A percentile compares a stretch with the other conserved stretches of the same genome.
Conservation (phyloP, 139 green algal species). For the Chlamydomonas eustigma region DNA sequence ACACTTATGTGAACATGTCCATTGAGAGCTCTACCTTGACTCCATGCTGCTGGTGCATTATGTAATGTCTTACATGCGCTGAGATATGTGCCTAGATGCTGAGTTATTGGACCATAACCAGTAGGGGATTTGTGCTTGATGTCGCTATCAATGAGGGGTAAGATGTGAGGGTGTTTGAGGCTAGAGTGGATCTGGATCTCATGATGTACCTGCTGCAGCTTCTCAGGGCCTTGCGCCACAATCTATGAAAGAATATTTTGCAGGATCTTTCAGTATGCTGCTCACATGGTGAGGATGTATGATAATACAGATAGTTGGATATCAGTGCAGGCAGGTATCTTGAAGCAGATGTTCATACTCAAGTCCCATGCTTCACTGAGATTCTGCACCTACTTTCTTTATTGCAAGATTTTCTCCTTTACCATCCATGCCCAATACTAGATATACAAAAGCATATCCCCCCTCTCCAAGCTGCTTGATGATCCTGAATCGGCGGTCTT, state of each 20-base stretch:
- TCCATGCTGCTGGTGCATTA: not conserved
- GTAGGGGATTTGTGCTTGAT: too few species aligned
- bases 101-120: too few species aligned
- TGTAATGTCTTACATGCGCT: not conserved
- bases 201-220: not conserved
- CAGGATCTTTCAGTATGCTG: not conserved
- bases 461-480: not conserved
- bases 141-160: constrained; percentile 5
- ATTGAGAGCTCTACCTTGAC: not conserved
- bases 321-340: not conserved
- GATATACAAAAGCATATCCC: constrained; percentile 4
- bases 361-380: not conserved
- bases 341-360: not conserved
- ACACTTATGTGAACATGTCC: not conserved
- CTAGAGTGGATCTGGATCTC: constrained; percentile 10
- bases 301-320: not conserved
- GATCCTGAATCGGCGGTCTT: not conserved
- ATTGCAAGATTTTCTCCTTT: not conserved
- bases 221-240: not conserved
- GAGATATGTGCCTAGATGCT: not conserved
- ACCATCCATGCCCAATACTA: not conserved
- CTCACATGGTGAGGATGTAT: not conserved
- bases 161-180: not conserved
- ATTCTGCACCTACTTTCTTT: not conserved
- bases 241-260: not conserved